Evolutionary conservation across 2,329 filamentous ascomycete species (phyloP), one percentile per base, ranked within the genome.

Genomic region (Aspergillus fructus): DNA sequence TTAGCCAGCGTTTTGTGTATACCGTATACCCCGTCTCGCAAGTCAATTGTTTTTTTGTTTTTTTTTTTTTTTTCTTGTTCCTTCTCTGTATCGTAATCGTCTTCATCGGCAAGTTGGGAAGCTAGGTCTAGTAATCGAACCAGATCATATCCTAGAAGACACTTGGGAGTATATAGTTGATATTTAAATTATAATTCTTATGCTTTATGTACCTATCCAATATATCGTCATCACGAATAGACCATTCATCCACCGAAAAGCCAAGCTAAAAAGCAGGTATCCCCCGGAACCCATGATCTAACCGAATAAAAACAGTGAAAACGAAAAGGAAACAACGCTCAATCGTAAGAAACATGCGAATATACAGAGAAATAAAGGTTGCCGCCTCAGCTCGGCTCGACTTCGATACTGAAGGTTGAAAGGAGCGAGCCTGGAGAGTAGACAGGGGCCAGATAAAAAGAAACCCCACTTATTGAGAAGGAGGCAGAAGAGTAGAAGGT

Each of bases 341-440:
- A 59, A 59, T 57, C 54, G 58, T 55, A 47, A 50, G 45, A 51
- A 45, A 48, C 41, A 56, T 43, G 33, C 50, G 34, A 50, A 41
- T 54, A 27, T 54, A 54, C 51, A 54, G 24, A 48, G 51, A 54
- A 54, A 42, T 15, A 39, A 48, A 54, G 6, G 19, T 21, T 53
- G 17, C 47, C 37, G n/a, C 30, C 5, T 47, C 45, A n/a, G 15
- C 33, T 49, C 48, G 45, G n/a, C 30, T 45, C 34, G 15, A n/a
- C 15, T 45, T 30, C 27, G 8, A 8, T 30, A 9, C 41, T 27
- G 7, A 24, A 24, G 9, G 9, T 45, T 24, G 41, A 6, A 24
- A 8, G 23, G 30, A 27, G 24, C 33, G 30, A 46, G 55, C 8
- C 41, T 24, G 42, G 46, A 34, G 19, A 30, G 19, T 40, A n/a